These are phyloP conservation scores for Knoxia roxburghii DNA, from an alignment of 257 asterid genomes.

Conservation along the genomic window DNA sequence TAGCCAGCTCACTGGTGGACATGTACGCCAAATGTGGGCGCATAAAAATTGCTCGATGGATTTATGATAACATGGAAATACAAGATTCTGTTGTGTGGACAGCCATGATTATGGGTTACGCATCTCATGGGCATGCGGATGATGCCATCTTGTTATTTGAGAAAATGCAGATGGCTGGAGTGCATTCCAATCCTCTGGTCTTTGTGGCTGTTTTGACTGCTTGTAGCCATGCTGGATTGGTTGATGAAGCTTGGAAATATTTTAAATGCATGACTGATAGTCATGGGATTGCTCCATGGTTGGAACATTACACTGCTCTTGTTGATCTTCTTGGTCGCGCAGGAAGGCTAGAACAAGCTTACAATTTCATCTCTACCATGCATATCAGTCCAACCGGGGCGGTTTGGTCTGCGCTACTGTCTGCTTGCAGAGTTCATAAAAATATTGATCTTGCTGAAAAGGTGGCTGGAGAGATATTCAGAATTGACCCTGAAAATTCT, in stretches of 20 bases:
- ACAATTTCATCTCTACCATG: slow-evolving; percentile 50
- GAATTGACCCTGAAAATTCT: slow-evolving; percentile 47
- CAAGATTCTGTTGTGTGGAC: slow-evolving; percentile 79
- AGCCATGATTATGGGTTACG: slow-evolving; percentile 88
- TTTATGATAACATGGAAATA: slow-evolving; percentile 59
- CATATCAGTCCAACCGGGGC: slow-evolving; percentile 55
- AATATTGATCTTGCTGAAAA: slow-evolving; percentile 74
- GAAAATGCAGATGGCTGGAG: slow-evolving; percentile 58
- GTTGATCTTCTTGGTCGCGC: slow-evolving; percentile 87
- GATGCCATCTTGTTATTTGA: slow-evolving; percentile 61
- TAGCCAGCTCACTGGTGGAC: slow-evolving; percentile 79
- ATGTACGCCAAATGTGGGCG: slow-evolving; percentile 94
- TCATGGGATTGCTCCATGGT: slow-evolving; percentile 45
- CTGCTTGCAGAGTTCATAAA: slow-evolving; percentile 87
- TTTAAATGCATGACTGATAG: slow-evolving; percentile 48
- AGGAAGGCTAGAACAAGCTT: slow-evolving; percentile 77
- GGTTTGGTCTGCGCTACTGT: slow-evolving; percentile 70
- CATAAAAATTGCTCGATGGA: slow-evolving; percentile 47
- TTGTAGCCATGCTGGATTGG: slow-evolving; percentile 90
- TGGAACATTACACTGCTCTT: slow-evolving; percentile 77
- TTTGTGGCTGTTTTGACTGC: slow-evolving; percentile 81
- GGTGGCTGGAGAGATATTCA: slow-evolving; percentile 55
- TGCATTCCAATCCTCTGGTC: slow-evolving; percentile 55
- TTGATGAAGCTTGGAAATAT: slow-evolving; percentile 65
- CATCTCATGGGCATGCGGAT: slow-evolving; percentile 59